A percentile compares a stretch with the other conserved stretches of the same genome.
These are phyloP conservation scores for Puccinia hordei DNA, from an alignment of 1,284 basidiomycete species.

Conservation along the genomic window DNA sequence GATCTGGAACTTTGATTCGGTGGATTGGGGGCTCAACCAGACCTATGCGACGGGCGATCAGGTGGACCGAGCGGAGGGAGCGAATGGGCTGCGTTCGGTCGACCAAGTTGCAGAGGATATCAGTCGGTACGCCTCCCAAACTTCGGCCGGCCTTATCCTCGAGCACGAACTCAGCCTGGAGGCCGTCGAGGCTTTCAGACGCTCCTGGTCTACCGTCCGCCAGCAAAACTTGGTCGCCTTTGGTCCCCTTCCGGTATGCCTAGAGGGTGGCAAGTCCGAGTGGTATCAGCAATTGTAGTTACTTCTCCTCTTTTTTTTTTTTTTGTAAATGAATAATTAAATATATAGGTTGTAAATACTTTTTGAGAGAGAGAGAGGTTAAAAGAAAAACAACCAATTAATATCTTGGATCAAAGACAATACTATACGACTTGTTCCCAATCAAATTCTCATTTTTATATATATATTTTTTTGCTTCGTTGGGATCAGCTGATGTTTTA, in stretches of 20 bases:
- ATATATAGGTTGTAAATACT: too few relatives aligned
- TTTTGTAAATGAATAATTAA: neutral
- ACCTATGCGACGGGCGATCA: slow-evolving; percentile 44
- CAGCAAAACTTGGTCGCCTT: neutral
- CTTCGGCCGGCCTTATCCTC: neutral
- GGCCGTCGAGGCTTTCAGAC: slow-evolving; percentile 33
- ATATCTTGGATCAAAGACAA: too few relatives aligned
- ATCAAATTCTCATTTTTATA: too few relatives aligned
- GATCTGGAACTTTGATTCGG: slow-evolving; percentile 49
- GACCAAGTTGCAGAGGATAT: neutral
- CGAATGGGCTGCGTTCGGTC: neutral
- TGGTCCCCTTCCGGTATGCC: slow-evolving; percentile 31
- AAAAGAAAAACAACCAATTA: too few relatives aligned
- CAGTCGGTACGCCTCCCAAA: neutral
- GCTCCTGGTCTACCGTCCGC: slow-evolving; percentile 1
- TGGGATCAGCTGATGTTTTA: too few relatives aligned
- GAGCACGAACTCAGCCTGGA: slow-evolving; percentile 39
- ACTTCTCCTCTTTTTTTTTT: too few relatives aligned
- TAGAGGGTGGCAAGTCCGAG: neutral
- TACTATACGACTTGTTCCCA: too few relatives aligned
- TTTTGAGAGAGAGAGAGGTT: too few relatives aligned
- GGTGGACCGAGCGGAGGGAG: slow-evolving; percentile 24
- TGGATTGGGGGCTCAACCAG: slow-evolving; percentile 48
- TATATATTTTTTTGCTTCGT: too few relatives aligned
- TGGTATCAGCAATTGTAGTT: slow-evolving; percentile 33